Conservation (phyloP, 495 filamentous ascomycete species). For the Cercophora sp. region DNA sequence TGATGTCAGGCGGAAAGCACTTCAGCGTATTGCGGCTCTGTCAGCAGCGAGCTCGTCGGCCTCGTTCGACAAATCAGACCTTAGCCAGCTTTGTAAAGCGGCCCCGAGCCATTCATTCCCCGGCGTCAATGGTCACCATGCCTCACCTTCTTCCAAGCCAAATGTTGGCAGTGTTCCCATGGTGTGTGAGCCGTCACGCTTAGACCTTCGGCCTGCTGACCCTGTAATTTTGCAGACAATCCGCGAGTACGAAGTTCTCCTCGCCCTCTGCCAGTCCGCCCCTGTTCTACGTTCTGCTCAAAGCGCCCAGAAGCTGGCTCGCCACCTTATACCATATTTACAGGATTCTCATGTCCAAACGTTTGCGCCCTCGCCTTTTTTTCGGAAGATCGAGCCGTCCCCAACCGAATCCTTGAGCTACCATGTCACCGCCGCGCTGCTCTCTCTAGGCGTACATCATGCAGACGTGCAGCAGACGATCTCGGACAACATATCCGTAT, state of each 20-base stretch:
- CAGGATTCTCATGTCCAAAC: conserved; percentile 74
- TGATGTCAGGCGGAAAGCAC: conserved; percentile 58
- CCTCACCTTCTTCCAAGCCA: conserved; percentile 11
- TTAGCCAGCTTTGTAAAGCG: conserved; percentile 58
- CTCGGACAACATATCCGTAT: conserved; percentile 57
- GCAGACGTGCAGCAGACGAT: conserved; percentile 58
- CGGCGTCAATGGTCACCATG: conserved; percentile 31
- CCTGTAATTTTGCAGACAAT: conserved; percentile 42
- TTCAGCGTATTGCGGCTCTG: conserved; percentile 67
- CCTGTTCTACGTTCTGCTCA: conserved; percentile 61
- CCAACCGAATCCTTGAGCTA: conserved; percentile 85
- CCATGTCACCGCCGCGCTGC: conserved; percentile 70
- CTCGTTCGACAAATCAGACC: conserved; percentile 58
- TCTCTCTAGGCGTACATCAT: conserved; percentile 70
- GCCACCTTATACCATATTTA: conserved; percentile 75
- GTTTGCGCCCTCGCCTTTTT: conserved; percentile 74
- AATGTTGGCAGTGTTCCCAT: conserved; percentile 46
- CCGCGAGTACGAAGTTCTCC: conserved; percentile 81
- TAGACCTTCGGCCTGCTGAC: conserved; percentile 16
- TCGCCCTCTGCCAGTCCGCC: conserved; percentile 85
- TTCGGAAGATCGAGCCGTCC: conserved; percentile 77
- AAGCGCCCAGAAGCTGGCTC: conserved; percentile 67
- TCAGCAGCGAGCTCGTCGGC: conserved; percentile 48
- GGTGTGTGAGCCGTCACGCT: conserved; percentile 30
- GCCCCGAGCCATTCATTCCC: conserved; percentile 38